Evolutionary conservation across 2,329 filamentous ascomycete genomes (phyloP), one percentile per base, ranked within the genome.

Genomic region (Botrytis byssoidea): DNA sequence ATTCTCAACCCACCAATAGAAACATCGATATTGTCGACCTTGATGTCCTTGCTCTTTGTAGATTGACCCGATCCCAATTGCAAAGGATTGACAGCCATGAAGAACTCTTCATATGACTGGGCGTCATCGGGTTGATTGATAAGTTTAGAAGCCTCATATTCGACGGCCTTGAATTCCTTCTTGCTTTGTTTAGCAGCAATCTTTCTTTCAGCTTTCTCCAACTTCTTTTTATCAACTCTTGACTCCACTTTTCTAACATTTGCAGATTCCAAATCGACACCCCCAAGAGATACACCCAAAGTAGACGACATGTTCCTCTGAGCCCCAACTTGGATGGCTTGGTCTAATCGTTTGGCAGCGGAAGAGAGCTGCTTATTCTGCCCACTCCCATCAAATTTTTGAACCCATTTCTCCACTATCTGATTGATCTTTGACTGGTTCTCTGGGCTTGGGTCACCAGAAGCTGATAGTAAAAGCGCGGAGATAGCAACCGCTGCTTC

Each of bases 141-240:
- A 77, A 99, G 86, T 78, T 91, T 91, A 20, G 96, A 98, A 0
- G 96, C 93, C 85, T 99, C 96, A 83, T 99, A 99, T 84, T 98
- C 93, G 78, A 99, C 96, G 73, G 92, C 97, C 88, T 98, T 98
- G 91, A 96, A 98, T 51, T 91, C 90, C 86, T 99, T 99, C 87
- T 97, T 97, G 85, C 94, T 96, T 85, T 98, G 96, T 86, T 99
- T 99, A 80, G 95, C 95, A 67, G 94, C 93, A 81, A 99, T 96
- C 86, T 99, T 99, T 77, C 93, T 89, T 85, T 99, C 96, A 1
- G 96, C 96, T 85, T 99, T 99, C 84, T 99, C 96, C 32, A 99
- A 90, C 88, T 99, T 99, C 91, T 98, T 99, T 82, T 92, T 91
- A 84, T 99, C 96, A 75, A 99, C 96, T 82, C 95, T 94, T 79